A percentile compares a stretch with the other conserved stretches of the same genome.
Evolutionary conservation across 2,329 filamentous ascomycete genomes (phyloP).

Genomic region (Fusarium hainanense): DNA sequence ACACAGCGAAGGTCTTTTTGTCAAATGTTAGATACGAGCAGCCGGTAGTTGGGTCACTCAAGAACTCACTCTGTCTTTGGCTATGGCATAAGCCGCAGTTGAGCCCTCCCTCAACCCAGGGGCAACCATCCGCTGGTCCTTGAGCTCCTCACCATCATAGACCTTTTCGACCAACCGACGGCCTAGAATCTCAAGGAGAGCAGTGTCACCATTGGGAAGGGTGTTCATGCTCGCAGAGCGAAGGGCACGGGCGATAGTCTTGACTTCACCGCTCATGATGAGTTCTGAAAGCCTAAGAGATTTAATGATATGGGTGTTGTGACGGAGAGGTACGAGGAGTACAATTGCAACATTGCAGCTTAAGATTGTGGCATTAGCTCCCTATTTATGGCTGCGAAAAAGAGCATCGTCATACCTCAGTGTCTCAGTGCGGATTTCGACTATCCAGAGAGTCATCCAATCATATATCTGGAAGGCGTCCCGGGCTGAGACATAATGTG

Average conservation of each 20-base stretch:
- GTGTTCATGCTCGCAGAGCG: background rate
- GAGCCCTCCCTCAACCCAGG: background rate
- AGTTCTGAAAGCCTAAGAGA: rapidly evolving
- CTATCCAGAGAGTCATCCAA: too few species aligned
- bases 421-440: too few species aligned
- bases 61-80: background rate
- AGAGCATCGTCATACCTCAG: too few species aligned
- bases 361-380: rapidly evolving
- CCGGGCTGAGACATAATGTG: too few species aligned
- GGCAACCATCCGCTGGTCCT: background rate
- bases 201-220: background rate
- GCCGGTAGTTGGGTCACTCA: too few species aligned
- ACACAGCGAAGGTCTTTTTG: background rate
- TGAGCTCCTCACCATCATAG: background rate
- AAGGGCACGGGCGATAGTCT: background rate
- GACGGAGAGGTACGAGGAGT: too few species aligned
- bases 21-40: background rate
- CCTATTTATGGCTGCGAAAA: background rate
- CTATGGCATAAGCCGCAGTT: background rate
- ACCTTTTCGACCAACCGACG: background rate
- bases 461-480: too few species aligned
- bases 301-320: too few species aligned
- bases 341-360: rapidly evolving
- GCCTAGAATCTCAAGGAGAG: rapidly evolving
- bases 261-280: background rate